Conservation (phyloP, 2,329 filamentous ascomycete genomes). For the Onygenales sp. region DNA sequence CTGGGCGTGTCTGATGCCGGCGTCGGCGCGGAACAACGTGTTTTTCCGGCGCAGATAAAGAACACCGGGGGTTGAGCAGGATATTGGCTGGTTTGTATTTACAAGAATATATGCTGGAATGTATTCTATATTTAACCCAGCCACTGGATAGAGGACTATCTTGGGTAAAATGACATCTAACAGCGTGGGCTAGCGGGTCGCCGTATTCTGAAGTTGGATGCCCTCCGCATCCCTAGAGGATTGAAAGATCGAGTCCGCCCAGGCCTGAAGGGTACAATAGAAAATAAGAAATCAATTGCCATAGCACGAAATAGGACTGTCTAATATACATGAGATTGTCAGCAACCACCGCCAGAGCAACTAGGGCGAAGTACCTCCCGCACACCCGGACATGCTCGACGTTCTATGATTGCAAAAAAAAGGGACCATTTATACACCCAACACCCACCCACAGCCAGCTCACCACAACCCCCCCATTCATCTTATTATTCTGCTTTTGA, state of each 20-base stretch:
- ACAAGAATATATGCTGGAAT: too few species aligned
- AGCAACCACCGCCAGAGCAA: neutral
- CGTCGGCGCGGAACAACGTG: slow-evolving; percentile 1
- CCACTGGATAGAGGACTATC: too few species aligned
- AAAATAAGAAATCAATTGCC: neutral
- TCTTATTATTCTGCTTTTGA: neutral
- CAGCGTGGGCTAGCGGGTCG: too few species aligned
- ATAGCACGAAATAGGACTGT: neutral
- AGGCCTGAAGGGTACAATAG: neutral
- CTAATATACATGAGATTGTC: neutral
- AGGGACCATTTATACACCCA: neutral
- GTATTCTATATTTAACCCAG: too few species aligned
- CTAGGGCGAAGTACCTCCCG: neutral
- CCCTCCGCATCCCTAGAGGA: too few species aligned
- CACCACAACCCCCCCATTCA: neutral
- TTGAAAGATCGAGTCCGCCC: neutral
- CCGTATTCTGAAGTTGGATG: too few species aligned
- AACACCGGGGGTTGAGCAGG: too few species aligned
- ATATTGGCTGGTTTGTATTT: too few species aligned
- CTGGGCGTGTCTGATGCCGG: neutral
- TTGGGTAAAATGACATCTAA: too few species aligned
- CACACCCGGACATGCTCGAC: neutral
- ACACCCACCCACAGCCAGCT: neutral
- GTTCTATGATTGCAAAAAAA: neutral
- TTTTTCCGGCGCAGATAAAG: neutral